Base-by-base conservation (phyloP, 2,329 filamentous ascomycete genomes). In the Rhinocladiella similis region DNA sequence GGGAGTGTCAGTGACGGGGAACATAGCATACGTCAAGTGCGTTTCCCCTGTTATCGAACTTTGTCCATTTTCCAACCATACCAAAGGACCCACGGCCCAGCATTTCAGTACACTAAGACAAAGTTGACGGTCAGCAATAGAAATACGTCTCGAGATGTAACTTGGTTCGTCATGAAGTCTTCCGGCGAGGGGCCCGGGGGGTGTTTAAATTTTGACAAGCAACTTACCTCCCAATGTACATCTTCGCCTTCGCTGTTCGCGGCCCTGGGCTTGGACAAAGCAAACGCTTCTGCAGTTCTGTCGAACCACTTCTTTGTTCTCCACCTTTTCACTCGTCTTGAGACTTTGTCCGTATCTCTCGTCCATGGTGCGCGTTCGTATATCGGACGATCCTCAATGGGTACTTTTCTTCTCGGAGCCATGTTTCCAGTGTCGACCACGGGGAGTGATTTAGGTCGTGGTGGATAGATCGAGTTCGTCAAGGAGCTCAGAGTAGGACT, bases 1-100 rank as follows among this genome's bases (percentile, higher is more conserved):
- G 29, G 7, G 14, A 7, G 7, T 14, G 29, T 14, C 14, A 35
- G 29, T 35, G 29, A 14, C 29, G n/a, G n/a, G n/a, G n/a, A n/a
- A n/a, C n/a, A n/a, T n/a, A n/a, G n/a, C 59, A 53, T 43, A 58
- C 59, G 47, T 61, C 59, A 6, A 57, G 9, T 3, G 18, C 45
- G 13, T 35, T 56, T 13, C 56, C 56, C 5, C 47, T 18, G 10
- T 16, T 41, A 27, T 58, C 56, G 38, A 50, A 59, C 19, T 59
- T 59, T 27, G 43, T 27, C 56, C 56, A 61, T 45, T 54, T 35
- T 2, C 59, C 59, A 3, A 61, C 59, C 49, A 61, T 50, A 1
- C 59, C 59, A 41, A 61, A 61, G 10, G 53, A 35, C 10, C 59
- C 59, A 12, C 19, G 20, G 2, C 59, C 59, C 9, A 61, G 43